Conservation (phyloP, 75 land plant species). For the Azolla pinnata region DNA sequence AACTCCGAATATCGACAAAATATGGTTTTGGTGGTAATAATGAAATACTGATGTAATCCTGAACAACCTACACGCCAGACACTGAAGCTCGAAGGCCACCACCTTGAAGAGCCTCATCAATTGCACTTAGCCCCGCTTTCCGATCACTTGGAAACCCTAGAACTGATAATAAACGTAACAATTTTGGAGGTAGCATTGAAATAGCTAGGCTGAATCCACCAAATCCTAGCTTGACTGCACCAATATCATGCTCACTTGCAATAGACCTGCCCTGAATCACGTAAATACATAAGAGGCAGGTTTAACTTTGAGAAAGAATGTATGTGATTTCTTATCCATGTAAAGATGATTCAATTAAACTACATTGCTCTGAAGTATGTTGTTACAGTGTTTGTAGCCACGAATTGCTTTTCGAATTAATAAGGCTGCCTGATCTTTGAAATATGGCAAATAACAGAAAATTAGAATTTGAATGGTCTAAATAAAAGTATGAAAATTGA, state of each 20-base stretch:
- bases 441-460: too few species aligned
- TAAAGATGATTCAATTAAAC: too few species aligned
- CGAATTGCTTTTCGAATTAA: constrained; percentile 27
- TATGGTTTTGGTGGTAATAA: too few species aligned
- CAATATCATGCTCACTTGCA: constrained; percentile 30
- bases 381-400: constrained; percentile 31
- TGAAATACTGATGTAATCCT: too few species aligned
- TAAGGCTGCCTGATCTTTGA: constrained; percentile 34
- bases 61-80: constrained; percentile 34
- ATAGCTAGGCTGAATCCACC: constrained; percentile 40
- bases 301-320: too few species aligned
- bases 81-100: constrained; percentile 39
- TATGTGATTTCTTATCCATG: too few species aligned
- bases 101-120: constrained; percentile 28
- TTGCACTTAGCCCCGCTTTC: constrained; percentile 22
- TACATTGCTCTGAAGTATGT: constrained; percentile 23
- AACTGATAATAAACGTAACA: constrained; percentile 32
- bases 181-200: constrained; percentile 30
- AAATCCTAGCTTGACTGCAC: constrained; percentile 36
- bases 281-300: background rate
- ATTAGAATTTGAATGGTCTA: too few species aligned
- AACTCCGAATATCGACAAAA: too few species aligned
- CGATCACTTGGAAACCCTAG: constrained; percentile 34
- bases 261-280: constrained; percentile 15
- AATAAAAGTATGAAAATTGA: too few species aligned